Evolutionary conservation across 176 grass and related monocot genomes (phyloP), one percentile per base, ranked within the genome.

Genomic region (Musa troglodytarum): DNA sequence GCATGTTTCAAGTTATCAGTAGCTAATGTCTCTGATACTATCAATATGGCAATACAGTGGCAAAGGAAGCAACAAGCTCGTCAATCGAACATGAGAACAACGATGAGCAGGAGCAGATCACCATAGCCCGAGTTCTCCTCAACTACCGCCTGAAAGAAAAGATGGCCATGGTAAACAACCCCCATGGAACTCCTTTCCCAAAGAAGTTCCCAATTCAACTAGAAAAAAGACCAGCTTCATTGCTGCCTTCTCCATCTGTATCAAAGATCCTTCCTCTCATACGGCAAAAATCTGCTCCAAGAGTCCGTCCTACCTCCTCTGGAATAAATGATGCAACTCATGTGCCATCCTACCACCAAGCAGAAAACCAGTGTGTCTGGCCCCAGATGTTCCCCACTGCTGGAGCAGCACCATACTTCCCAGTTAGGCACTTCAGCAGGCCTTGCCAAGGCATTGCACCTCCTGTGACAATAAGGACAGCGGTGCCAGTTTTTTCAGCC

Each of bases 91-190:
- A 80, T 8, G 91, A 94, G 76, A 95, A 85, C 81, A 99, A 82
- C 65, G 96, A 99, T 53, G 96, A 99, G 83, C 88, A 89, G 81
- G 96, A 99, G 74, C 96, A 95, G 82, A 95, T 99, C 50, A 86
- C 86, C 51, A 99, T 99, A 68, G 91, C 96, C 58, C 82, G 96
- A 76, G 96, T 91, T 73, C 87, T 99, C 54, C 86, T 99, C 50
- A 92, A 92, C 23, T 99, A 99, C 20, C 88, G 96, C 61, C 72
- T 89, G 22, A 85, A 99, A 77, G 96, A 92, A 68, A 99, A 89
- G 74, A 94, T 95, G 52, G 84, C 96, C 2, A 99, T 95, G 96
- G 88, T 81, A 24, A 83, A 85, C 63, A 86, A 99, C 78, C 96
- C 91, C 12, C 72, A 89, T 68, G 91, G 83, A 49, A 87, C 91